Evolutionary conservation across 2,329 filamentous ascomycete genomes (phyloP), one percentile per base, ranked within the genome.

Genomic region (Aspergillus terreus): DNA sequence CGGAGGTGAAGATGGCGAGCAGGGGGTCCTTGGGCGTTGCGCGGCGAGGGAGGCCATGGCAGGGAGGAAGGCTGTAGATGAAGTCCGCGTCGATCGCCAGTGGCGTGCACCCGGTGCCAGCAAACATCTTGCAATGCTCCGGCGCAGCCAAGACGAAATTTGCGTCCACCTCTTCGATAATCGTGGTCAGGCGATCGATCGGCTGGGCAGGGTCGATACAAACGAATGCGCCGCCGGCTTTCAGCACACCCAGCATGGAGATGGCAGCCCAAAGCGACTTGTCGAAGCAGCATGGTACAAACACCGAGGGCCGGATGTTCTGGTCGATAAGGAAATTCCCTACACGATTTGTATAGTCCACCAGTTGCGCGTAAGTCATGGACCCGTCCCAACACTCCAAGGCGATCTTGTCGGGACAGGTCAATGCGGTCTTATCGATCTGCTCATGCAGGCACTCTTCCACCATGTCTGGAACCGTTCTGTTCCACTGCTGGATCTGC

Each of bases 241-340:
- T 52, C 27, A 52, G 17, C 10, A 52, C 27, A 6, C 36, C 53
- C 9, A 55, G 15, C 43, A 49, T 48, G 17, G 43, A 17, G 10
- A 52, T 44, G 14, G 49, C 36, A 6, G 50, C 47, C 49, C 49
- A 55, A 6, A 30, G 40, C 11, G 53, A 52, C 38, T 55, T 55
- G 12, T 52, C 50, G 9, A 55, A 47, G 21, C 49, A 52, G 19
- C 55, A 25, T 5, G 51, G 51, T 11, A 58, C 47, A 30, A 51
- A 21, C 11, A 45, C 47, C 4, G 45, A 51, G 4, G 68, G 47
- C n/a, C 62, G 58, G 40, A 69, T 53, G 44, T 64, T 60, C 27
- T 63, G 61, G 4, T 58, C 60, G 9, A 57, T 59, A 25, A 68
- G 53, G 36, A 63, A 61, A 38, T 63, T 63, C 15, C 60, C 56